These are phyloP conservation scores for Hyphopichia pseudoburtonii DNA, from an alignment of 1,139 yeast genomes.

Conservation along the genomic window DNA sequence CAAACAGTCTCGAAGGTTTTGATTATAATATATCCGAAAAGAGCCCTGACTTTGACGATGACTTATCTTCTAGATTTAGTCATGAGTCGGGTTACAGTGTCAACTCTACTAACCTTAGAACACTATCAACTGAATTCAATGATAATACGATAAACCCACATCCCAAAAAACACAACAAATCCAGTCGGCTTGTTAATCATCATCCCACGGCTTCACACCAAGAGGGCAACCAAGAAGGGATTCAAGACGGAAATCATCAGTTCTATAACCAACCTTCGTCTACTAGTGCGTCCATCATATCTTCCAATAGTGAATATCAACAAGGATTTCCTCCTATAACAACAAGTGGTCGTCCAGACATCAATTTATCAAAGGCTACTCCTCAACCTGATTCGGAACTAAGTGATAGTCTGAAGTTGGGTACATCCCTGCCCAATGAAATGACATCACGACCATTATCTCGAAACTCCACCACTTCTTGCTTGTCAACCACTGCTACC, in stretches of 20 bases:
- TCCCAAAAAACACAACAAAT: too few relatives aligned
- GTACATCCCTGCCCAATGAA: slow-evolving; percentile 11
- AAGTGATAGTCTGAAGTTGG: neutral
- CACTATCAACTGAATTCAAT: too few relatives aligned
- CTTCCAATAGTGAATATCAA: slow-evolving; percentile 25
- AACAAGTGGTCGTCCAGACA: neutral
- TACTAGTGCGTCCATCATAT: slow-evolving; percentile 27
- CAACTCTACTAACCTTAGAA: slow-evolving; percentile 20
- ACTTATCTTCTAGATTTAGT: slow-evolving; percentile 12
- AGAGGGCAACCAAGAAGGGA: neutral
- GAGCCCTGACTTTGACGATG: slow-evolving; percentile 11
- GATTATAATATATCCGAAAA: too few relatives aligned
- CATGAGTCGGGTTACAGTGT: slow-evolving; percentile 18
- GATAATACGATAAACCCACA: too few relatives aligned
- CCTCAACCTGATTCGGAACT: neutral
- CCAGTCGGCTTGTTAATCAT: too few relatives aligned
- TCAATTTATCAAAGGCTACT: slow-evolving; percentile 1
- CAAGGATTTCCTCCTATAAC: slow-evolving; percentile 3
- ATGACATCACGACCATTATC: slow-evolving; percentile 54
- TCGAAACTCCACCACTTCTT: slow-evolving; percentile 61
- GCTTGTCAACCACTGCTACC: slow-evolving; percentile 69
- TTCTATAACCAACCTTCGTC: slow-evolving; percentile 9
- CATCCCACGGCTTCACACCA: slow-evolving; percentile 1
- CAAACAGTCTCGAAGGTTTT: neutral
- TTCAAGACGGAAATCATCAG: neutral